Evolutionary conservation across 352 stramenopile species (phyloP), one percentile per base, ranked within the genome.

Genomic region (Phytophthora podocarpi): DNA sequence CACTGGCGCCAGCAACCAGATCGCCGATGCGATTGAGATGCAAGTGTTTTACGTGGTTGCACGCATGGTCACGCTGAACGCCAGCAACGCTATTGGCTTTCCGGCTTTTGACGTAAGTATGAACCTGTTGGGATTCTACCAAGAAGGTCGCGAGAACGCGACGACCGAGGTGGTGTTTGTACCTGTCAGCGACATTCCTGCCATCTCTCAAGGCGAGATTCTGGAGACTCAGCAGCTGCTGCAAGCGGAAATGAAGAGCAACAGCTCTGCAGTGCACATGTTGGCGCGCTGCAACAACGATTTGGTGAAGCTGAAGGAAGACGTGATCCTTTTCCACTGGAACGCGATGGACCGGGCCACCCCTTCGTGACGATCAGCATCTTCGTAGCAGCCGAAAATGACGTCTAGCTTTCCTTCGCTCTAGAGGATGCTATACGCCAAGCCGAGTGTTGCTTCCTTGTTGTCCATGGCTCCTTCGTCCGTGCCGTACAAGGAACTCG

Each of bases 271-370:
- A 1, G 81, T 94, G 24, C 78, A 89, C 70, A 91, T 80, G 12
- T 57, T 94, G 23, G 67, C 75, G 36, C 67, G 78, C 12, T 91
- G 81, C 74, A 90, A 85, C 67, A 94, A 94, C 47, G 81, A 92
- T 62, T 64, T 94, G 34, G 79, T 89, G 39, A 92, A 94, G 63
- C 72, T 94, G 32, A 91, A 92, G 67, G 85, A 94, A 57, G 84
- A 94, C 32, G 85, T 92, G 23, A 90, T 94, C 34, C 73, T 94
- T 24, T 94, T 90, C 64, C 79, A 92, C 63, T 94, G 85, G 85
- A 90, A 92, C 46, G 82, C 78, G 7, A 90, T 91, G 58, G 83
- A 90, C 46, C 70, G 75, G 36, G 77, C 80, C n/a, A 54, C 58
- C 4, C 57, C 67, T 11, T 76, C 76, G 58, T 79, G 67, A 67